Conservation (phyloP, 768 basidiomycete genomes). For the Porpolomopsis calyptriformis region DNA sequence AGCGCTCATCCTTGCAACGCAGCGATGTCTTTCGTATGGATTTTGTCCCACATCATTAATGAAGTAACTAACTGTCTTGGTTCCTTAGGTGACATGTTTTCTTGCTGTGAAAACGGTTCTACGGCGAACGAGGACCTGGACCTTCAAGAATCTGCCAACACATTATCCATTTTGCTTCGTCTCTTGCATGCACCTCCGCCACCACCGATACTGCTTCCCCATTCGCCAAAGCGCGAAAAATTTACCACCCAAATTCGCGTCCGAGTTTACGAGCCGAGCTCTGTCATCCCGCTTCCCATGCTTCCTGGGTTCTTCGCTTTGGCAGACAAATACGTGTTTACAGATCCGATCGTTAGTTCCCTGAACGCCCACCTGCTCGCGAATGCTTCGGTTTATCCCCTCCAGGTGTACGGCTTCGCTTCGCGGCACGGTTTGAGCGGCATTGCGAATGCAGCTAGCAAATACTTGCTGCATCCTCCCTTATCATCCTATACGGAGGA, state of each 20-base stretch:
- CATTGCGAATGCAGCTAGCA: conserved; percentile 48
- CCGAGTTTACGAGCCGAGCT: conserved; percentile 28
- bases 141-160: conserved; percentile 41
- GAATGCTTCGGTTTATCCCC: conserved; percentile 38
- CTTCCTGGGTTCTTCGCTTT: conserved; percentile 46
- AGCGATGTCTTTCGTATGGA: conserved; percentile 58
- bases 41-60: conserved; percentile 3
- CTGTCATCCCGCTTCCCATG: conserved; percentile 56
- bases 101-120: conserved; percentile 35
- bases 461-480: conserved; percentile 39
- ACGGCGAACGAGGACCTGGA: conserved; percentile 32
- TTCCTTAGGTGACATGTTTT: conserved; percentile 61
- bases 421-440: conserved; percentile 29
- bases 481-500: conserved; percentile 42
- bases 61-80: conserved; percentile 8
- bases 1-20: conserved; percentile 35
- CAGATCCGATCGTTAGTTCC: conserved; percentile 30
- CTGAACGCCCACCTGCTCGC: conserved; percentile 44
- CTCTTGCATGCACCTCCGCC: conserved; percentile 46
- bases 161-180: conserved; percentile 40
- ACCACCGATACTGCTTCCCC: conserved; percentile 28
- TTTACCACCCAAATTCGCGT: conserved; percentile 20
- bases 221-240: conserved; percentile 18
- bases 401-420: conserved; percentile 56
- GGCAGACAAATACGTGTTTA: conserved; percentile 57